These are phyloP conservation scores for Dothidotthia symphoricarpi DNA, from an alignment of 2,329 filamentous ascomycete species.

Conservation along the genomic window DNA sequence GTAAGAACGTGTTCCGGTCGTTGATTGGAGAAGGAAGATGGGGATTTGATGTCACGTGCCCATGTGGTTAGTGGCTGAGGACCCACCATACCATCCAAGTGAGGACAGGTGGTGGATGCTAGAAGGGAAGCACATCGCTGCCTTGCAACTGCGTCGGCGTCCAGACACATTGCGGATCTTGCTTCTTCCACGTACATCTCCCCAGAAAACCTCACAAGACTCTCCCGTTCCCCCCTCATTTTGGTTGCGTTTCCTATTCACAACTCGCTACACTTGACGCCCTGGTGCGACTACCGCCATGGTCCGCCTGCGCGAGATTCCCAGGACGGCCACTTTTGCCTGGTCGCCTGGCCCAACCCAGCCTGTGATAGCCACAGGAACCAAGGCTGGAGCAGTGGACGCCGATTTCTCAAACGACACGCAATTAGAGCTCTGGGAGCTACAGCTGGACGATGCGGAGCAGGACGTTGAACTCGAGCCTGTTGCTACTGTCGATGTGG, in stretches of 20 bases:
- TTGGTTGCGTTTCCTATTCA: conserved; percentile 15
- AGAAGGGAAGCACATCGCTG: conserved; percentile 28
- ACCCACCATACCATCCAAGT: conserved; percentile 27
- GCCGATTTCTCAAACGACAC: conserved; percentile 98
- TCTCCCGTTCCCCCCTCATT: conserved; percentile 12
- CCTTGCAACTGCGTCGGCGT: conserved; percentile 19
- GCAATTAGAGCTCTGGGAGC: conserved; percentile 93
- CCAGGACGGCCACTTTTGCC: conserved; percentile 93
- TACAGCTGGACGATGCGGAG: conserved; percentile 74
- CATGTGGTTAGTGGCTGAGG: conserved; percentile 11
- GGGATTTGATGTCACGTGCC: conserved; percentile 27
- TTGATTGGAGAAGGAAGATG: conserved; percentile 13
- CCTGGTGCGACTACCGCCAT: conserved; percentile 55
- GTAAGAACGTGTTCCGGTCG: conserved; percentile 7
- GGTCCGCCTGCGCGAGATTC: conserved; percentile 95
- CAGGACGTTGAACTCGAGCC: conserved; percentile 83
- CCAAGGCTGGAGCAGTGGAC: conserved; percentile 89
- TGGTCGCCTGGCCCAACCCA: conserved; percentile 82
- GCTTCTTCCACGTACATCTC: conserved; percentile 18
- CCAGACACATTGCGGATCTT: conserved; percentile 22
- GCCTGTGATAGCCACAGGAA: conserved; percentile 88
- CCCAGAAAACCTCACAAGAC: conserved; percentile 11
- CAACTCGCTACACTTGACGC: conserved; percentile 25
- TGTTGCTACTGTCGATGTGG: conserved; percentile 76
- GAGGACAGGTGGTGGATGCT: conserved; percentile 40